These are phyloP conservation scores for Firmiana major DNA, from an alignment of 345 rosid species.

Conservation along the genomic window DNA sequence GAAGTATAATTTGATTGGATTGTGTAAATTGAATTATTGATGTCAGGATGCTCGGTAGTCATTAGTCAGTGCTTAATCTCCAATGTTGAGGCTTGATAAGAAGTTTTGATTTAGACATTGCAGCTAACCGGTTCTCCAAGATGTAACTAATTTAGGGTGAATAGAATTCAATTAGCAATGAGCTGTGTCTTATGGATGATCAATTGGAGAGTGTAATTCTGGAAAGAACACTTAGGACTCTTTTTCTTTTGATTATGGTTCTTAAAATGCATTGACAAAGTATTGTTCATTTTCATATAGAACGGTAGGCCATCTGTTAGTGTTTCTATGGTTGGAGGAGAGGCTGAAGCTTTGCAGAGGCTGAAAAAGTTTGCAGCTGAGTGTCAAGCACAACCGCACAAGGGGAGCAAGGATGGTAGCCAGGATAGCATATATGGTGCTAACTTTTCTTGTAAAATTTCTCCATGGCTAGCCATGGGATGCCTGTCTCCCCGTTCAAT, in stretches of 20 bases:
- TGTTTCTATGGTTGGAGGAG: constrained; percentile 86
- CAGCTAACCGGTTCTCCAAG: not conserved
- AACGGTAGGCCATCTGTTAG: constrained; percentile 52
- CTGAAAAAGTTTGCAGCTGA: constrained; percentile 75
- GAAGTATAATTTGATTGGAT: not conserved
- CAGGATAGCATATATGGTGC: constrained; percentile 77
- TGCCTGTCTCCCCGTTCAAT: constrained; percentile 89
- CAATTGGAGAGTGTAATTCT: not conserved
- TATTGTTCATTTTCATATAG: constrained; percentile 31
- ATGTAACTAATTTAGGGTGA: not conserved
- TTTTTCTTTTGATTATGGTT: not conserved
- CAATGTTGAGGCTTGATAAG: not conserved
- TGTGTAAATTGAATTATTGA: not conserved
- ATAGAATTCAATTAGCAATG: not conserved
- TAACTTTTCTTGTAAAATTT: constrained; percentile 90
- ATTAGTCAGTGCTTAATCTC: not conserved
- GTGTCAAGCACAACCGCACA: constrained; percentile 73
- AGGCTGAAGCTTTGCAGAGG: constrained; percentile 82
- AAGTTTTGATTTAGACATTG: not conserved
- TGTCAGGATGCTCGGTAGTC: not conserved
- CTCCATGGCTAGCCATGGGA: constrained; percentile 92
- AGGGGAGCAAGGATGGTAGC: constrained; percentile 48
- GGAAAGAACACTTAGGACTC: not conserved
- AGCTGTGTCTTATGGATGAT: not conserved
- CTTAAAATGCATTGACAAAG: constrained; percentile 9